A percentile compares a stretch with the other conserved stretches of the same genome.
phyloP scores from a whole-genome alignment of 176 grass and related monocot genomes.

The Oryza longistaminata region DNA sequence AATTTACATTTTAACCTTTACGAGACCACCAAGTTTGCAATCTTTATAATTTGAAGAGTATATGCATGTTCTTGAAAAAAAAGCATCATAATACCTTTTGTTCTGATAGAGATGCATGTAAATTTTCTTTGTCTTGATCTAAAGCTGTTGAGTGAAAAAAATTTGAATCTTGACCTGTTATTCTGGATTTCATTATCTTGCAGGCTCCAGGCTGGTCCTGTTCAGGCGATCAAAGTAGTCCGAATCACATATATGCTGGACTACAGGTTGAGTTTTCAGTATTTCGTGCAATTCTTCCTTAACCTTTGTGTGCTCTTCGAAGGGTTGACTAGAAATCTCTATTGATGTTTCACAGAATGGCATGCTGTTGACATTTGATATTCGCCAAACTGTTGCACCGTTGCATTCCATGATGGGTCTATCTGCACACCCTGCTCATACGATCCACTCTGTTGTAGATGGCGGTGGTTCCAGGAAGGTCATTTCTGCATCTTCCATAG shows the following conservation, averaged over 20 bases:
- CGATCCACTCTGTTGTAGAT: constrained; percentile 55
- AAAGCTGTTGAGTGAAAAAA: neutral
- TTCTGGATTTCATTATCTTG: constrained; percentile 34
- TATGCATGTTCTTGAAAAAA: neutral
- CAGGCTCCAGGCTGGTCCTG: constrained; percentile 92
- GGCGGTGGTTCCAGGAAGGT: constrained; percentile 51
- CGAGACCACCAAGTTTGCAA: neutral
- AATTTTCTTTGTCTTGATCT: constrained; percentile 5
- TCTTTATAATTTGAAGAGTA: neutral
- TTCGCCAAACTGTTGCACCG: constrained; percentile 75
- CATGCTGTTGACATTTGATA: constrained; percentile 88
- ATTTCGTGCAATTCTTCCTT: constrained; percentile 19
- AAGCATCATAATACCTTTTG: neutral
- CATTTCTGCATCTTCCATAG: constrained; percentile 75
- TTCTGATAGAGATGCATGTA: neutral
- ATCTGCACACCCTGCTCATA: constrained; percentile 70
- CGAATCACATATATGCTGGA: constrained; percentile 74
- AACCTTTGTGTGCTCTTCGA: constrained; percentile 18
- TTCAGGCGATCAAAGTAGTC: constrained; percentile 52
- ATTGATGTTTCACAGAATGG: constrained; percentile 57
- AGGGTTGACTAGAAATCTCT: constrained; percentile 52
- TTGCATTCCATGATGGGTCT: constrained; percentile 57
- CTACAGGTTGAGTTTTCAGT: constrained; percentile 62
- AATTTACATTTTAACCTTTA: neutral
- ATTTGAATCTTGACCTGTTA: constrained; percentile 11